phyloP scores from a whole-genome alignment of 192 early-diverging fungal genomes.

The Geosiphon pyriformis region DNA sequence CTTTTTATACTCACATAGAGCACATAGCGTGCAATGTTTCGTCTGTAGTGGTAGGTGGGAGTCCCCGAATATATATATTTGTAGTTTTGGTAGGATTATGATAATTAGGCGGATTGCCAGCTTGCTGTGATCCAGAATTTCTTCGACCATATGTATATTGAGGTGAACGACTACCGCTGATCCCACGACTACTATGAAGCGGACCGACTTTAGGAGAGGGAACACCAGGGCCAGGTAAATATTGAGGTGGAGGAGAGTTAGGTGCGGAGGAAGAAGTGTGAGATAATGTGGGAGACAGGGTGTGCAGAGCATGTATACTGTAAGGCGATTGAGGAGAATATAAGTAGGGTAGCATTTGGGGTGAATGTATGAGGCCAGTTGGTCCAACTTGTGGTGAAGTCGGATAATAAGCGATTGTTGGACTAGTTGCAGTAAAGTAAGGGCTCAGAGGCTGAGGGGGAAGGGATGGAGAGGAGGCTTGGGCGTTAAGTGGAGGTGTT shows the following conservation, averaged over 20 bases:
- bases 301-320: conserved; percentile 28
- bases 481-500: conserved; percentile 38
- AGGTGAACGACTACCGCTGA: conserved; percentile 3
- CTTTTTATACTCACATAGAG: conserved; percentile 41
- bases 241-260: conserved; percentile 29
- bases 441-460: conserved; percentile 39
- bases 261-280: conserved; percentile 28
- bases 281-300: conserved; percentile 38
- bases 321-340: conserved; percentile 35
- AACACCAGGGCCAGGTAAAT: conserved; percentile 24
- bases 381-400: conserved; percentile 26
- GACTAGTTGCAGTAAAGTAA: conserved; percentile 37
- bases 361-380: conserved; percentile 34
- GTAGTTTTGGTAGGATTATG: conserved; percentile 39
- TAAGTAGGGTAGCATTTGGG: conserved; percentile 33
- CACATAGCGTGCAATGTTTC: conserved; percentile 60
- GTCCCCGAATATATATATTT: conserved; percentile 80
- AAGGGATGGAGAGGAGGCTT: conserved; percentile 33
- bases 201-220: conserved; percentile 22
- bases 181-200: conserved; percentile 6
- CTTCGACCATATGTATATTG: conserved; percentile 18
- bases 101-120: conserved; percentile 21
- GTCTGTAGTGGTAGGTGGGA: conserved; percentile 65
- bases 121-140: conserved; percentile 25
- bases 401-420: conserved; percentile 27